Evolutionary conservation across 2,329 filamentous ascomycete species (phyloP), one percentile per base, ranked within the genome.

Genomic region (Pleochaeta shiraiana): DNA sequence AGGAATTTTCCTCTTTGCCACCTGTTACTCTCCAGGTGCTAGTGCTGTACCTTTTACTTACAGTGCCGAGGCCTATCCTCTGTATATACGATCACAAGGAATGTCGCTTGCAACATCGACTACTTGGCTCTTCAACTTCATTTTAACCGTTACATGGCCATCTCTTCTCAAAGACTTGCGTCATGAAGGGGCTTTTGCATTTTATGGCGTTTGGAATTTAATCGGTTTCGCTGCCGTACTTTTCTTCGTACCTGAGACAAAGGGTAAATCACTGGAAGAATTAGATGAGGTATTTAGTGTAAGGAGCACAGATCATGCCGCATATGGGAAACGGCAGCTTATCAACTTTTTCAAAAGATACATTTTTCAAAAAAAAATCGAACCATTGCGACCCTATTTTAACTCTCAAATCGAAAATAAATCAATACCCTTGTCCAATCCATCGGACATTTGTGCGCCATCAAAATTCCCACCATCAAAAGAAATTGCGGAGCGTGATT

Each of bases 1-100:
- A 2, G 85, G 85, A 65, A 76, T 85, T 65, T 86, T 82, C 73
- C 69, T 87, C 16, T 87, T 86, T 66, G 80, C 79, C 0, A 81
- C 81, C 4, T 84, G 84, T 68, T 86, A 86, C 73, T 84, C 81
- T 0, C 81, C 83, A 0, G 83, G 83, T 28, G 82, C 84, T 73
- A 83, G 83, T 0, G 77, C 78, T 0, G 81, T 84, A 1, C 81
- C 81, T 0, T 84, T 82, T 71, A 80, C 79, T 16, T 84, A 84
- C 74, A 78, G 76, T 1, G 81, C 83, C 2, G 83, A 85, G 69
- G 81, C 83, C 19, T 85, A 83, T 71, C 83, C 83, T 0, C 77
- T 85, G 0, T 82, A 80, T 1, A 81, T 84, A 71, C 76, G 83
- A 67, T 83, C 84, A 71, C 77, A 83, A 3, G 83, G 83, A 53